Base-by-base conservation (phyloP, 2,329 filamentous ascomycete genomes). In the Colletotrichum sublineola region DNA sequence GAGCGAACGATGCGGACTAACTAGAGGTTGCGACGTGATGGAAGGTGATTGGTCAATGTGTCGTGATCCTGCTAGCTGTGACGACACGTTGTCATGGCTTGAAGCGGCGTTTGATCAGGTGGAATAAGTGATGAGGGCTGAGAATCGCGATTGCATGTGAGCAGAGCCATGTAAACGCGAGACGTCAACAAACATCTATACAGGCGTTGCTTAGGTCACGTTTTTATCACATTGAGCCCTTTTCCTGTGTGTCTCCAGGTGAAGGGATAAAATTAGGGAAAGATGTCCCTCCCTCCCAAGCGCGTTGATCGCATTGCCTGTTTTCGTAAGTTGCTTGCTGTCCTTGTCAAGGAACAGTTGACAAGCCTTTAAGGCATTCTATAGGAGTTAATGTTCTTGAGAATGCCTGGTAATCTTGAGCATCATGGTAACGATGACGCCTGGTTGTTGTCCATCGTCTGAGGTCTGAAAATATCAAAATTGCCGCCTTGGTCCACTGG, bases 41-140 rank as follows among this genome's bases (percentile, higher is more conserved):
- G 38, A 8, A n/a, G 46, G 46, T 38, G 66, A 69, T 72, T 69
- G 66, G 69, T 44, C 55, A 65, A 61, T 69, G 53, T 60, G 38
- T 33, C 40, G 38, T 12, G 52, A 46, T 58, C 31, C 48, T 40
- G n/a, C 31, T 48, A 24, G 60, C 48, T 69, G 70, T 65, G 48
- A 72, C 70, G 48, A 72, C 70, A 68, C 50, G 44, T n/a, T 36
- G 50, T 38, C 11, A 36, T 40, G 46, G 55, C 42, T 36, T 36
- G 44, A 14, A 38, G n/a, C 20, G 38, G 53, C 8, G 52, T 7
- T 8, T 42, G 18, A n/a, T 58, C 33, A 44, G 12, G 29, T 20
- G 20, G 11, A 14, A 36, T 12, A 18, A 20, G 18, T 14, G 12
- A 3, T 40, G 12, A 14, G 5, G 40, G n/a, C 36, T 33, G 20